phyloP scores from a whole-genome alignment of 768 basidiomycete species.

The Rhodotorula taiwanensis region DNA sequence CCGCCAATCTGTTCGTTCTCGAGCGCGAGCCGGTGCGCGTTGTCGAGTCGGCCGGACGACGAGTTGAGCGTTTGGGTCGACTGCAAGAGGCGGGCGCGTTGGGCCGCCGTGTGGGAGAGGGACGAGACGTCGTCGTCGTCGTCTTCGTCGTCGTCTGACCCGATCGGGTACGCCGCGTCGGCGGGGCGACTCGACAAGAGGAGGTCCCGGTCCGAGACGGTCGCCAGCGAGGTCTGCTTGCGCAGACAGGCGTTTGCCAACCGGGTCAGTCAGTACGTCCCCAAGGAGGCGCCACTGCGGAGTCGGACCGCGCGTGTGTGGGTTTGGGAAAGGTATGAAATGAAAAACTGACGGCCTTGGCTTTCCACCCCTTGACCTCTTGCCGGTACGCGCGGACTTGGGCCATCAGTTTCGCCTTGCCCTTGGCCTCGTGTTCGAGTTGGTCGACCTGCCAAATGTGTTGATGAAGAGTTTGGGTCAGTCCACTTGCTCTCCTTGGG shows the following conservation, averaged over 20 bases:
- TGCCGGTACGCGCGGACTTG: conserved; percentile 10
- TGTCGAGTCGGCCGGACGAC: conserved; percentile 43
- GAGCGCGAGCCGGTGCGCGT: conserved; percentile 46
- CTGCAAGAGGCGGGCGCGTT: conserved; percentile 22
- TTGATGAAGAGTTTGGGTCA: background rate
- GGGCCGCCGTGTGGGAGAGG: background rate
- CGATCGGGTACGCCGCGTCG: conserved; percentile 11
- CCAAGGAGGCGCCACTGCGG: background rate
- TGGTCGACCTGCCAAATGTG: conserved; percentile 19
- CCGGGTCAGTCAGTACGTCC: too few species aligned
- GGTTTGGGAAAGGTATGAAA: too few species aligned
- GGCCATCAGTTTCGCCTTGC: conserved; percentile 19
- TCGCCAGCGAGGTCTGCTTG: conserved; percentile 6
- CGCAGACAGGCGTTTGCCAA: too few species aligned
- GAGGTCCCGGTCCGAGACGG: conserved; percentile 26
- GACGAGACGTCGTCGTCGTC: conserved; percentile 9
- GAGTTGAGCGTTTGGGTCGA: conserved; percentile 13
- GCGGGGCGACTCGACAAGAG: conserved; percentile 19
- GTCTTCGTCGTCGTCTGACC: conserved; percentile 11
- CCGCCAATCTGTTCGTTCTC: conserved; percentile 49
- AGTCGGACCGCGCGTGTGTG: too few species aligned
- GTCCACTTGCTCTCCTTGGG: too few species aligned
- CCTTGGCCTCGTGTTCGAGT: conserved; percentile 27
- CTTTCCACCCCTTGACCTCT: conserved; percentile 14
- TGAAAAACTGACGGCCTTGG: conserved; percentile 13